These are phyloP conservation scores for Chlamydomonas urium DNA, from an alignment of 139 green algal species.

Conservation along the genomic window DNA sequence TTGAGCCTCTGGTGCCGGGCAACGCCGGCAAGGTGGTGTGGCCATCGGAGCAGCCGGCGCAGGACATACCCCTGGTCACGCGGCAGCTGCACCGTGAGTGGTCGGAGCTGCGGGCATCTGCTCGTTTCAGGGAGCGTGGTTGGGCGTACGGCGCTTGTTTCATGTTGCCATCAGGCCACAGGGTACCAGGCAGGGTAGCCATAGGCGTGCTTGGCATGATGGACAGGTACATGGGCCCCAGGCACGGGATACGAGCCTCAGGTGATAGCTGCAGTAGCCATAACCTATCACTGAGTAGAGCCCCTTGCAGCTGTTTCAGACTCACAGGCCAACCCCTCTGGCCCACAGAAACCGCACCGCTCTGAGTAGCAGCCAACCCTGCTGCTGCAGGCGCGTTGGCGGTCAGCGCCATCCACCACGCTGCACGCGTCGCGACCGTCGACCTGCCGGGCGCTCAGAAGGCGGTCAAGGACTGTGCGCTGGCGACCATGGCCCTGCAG, in stretches of 20 bases:
- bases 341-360: background rate
- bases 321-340: background rate
- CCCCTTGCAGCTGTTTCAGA: too few species aligned
- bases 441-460: background rate
- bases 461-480: slow-evolving; percentile 1
- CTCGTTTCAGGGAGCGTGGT: too few species aligned
- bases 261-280: too few species aligned
- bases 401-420: background rate
- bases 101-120: too few species aligned
- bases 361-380: background rate
- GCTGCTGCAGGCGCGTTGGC: slow-evolving; percentile 5
- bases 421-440: background rate
- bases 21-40: background rate
- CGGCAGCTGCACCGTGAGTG: slow-evolving; percentile 6
- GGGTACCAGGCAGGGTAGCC: too few species aligned
- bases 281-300: too few species aligned
- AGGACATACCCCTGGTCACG: background rate
- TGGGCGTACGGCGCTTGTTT: too few species aligned
- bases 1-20: background rate
- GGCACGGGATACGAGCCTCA: too few species aligned
- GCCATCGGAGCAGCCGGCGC: background rate
- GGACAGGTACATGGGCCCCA: too few species aligned
- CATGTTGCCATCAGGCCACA: too few species aligned
- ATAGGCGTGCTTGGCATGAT: too few species aligned
- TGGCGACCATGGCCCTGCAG: slow-evolving; percentile 9